Evolutionary conservation across 2,329 filamentous ascomycete genomes (phyloP).

Genomic region (Neurospora sp.): DNA sequence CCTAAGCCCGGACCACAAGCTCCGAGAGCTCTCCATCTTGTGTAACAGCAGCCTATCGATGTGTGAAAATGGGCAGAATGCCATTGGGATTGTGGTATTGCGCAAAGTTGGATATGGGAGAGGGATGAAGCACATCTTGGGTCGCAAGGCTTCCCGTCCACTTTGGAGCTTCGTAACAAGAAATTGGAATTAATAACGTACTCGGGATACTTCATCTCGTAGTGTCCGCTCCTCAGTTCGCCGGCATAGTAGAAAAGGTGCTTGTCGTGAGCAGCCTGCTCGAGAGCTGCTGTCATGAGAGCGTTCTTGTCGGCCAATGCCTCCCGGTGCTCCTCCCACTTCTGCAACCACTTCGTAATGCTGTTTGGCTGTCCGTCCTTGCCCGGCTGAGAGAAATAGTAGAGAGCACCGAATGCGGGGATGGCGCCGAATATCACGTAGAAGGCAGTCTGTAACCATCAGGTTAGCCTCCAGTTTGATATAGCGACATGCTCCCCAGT

Average conservation of each 20-base stretch:
- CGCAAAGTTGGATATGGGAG: background rate
- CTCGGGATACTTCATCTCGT: slow-evolving; percentile 49
- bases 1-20: background rate
- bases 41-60: background rate
- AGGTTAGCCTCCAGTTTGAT: slow-evolving; percentile 2
- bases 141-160: background rate
- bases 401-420: slow-evolving; percentile 33
- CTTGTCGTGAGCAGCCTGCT: slow-evolving; percentile 48
- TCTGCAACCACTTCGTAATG: slow-evolving; percentile 35
- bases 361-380: slow-evolving; percentile 39
- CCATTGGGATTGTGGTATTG: background rate
- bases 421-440: slow-evolving; percentile 35
- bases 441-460: slow-evolving; percentile 34
- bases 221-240: slow-evolving; percentile 30
- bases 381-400: slow-evolving; percentile 38
- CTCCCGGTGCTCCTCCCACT: slow-evolving; percentile 31
- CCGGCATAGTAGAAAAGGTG: slow-evolving; percentile 39
- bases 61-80: background rate
- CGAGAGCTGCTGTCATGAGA: slow-evolving; percentile 38
- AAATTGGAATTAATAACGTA: slow-evolving; percentile 28
- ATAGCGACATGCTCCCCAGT: background rate
- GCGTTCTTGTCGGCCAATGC: slow-evolving; percentile 30
- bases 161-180: background rate
- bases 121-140: background rate
- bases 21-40: background rate